Evolutionary conservation across 2,329 filamentous ascomycete species (phyloP), one percentile per base, ranked within the genome.

Genomic region (Paracoccidioides brasiliensis): DNA sequence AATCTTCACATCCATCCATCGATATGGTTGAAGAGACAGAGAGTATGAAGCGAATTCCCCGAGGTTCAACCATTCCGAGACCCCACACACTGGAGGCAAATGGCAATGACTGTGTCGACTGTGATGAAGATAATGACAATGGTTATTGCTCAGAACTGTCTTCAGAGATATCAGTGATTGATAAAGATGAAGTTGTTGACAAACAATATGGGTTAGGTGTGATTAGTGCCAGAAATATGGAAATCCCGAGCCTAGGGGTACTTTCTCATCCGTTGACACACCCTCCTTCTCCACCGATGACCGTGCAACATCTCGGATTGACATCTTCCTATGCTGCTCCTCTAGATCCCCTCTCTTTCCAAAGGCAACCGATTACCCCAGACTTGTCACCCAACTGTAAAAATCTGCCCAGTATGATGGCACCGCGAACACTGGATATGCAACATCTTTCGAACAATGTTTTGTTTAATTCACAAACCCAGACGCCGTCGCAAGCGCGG

Each of bases 71-170:
- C 2, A 53, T 72, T 14, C 75, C 75, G 35, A 64, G 65, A 10
- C 45, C 59, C 35, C 56, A 58, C 50, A 44, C 49, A 54, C 60
- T 57, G 51, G 32, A 42, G 5, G 43, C 43, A 32, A 49, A 28
- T 41, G 51, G 58, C 9, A 57, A 64, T 42, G 57, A 69, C 58
- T 61, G 67, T 62, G 78, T 78, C 55, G 78, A 22, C 22, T 22
- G 22, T 22, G 22, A 22, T 22, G 22, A 22, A 22, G 22, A 22
- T 22, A 22, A 80, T 43, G 59, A 61, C 5, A 76, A 78, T 55
- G 74, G 80, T 59, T 76, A 76, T 49, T 64, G 80, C 37, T 82
- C 79, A 55, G 80, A 81, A 52, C 61, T 76, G 40, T 77, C 72
- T 9, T 76, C 74, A 14, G 72, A 77, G 50, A 67, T 78, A 30